phyloP scores from a whole-genome alignment of 1,139 yeast species.

The Pichia sp. region DNA sequence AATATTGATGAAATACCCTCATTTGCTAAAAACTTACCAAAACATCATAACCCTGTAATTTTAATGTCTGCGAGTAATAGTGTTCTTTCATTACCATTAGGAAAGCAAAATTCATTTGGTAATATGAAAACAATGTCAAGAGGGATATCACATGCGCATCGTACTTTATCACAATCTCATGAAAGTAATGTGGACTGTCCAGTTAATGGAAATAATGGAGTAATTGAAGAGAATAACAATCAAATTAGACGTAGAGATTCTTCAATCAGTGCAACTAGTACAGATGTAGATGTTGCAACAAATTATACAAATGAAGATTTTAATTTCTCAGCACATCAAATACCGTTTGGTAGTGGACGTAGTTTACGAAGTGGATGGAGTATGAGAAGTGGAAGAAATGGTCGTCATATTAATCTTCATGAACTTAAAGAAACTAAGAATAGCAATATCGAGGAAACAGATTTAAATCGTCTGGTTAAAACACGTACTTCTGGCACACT shows the following conservation, averaged over 20 bases:
- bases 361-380: conserved; percentile 12
- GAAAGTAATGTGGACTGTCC: neutral
- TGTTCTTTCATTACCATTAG: conserved; percentile 8
- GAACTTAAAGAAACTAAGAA: conserved; percentile 4
- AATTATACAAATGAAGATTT: conserved; percentile 3
- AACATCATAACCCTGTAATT: conserved; percentile 7
- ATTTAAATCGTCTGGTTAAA: conserved; percentile 2
- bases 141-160: neutral
- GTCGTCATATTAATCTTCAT: conserved; percentile 6
- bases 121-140: neutral
- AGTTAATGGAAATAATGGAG: neutral
- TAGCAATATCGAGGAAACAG: neutral
- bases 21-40: conserved; percentile 16
- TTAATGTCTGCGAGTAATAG: conserved; percentile 14
- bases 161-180: no score
- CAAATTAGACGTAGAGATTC: no score
- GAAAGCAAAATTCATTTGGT: neutral
- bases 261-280: neutral
- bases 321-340: neutral
- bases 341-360: neutral
- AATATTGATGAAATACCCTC: conserved; percentile 11
- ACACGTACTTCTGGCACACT: conserved; percentile 9
- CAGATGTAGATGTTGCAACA: neutral
- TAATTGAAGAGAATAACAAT: no score
- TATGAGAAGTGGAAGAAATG: conserved; percentile 4